phyloP scores from a whole-genome alignment of 495 filamentous ascomycete species.

The Clavariopsis aquatica region DNA sequence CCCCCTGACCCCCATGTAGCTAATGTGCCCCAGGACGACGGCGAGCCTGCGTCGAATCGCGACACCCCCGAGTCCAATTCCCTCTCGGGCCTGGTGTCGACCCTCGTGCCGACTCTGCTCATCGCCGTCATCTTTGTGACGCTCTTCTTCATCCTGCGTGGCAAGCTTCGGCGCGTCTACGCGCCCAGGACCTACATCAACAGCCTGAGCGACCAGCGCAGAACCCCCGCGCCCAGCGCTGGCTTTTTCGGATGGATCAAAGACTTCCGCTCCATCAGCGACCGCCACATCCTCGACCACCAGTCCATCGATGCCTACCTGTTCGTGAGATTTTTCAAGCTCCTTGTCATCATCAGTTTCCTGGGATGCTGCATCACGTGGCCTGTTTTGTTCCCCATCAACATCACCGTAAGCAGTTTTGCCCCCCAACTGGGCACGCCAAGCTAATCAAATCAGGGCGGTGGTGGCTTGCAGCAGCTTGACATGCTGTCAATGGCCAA shows the following conservation, averaged over 20 bases:
- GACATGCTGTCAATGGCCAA: slow-evolving; percentile 80
- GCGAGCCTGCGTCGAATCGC: slow-evolving; percentile 14
- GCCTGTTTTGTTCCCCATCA: slow-evolving; percentile 51
- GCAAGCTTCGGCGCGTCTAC: slow-evolving; percentile 73
- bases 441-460: slow-evolving; percentile 41
- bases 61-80: slow-evolving; percentile 48
- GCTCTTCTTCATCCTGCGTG: slow-evolving; percentile 77
- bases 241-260: slow-evolving; percentile 75
- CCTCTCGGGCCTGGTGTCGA: slow-evolving; percentile 63
- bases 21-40: slow-evolving; percentile 19
- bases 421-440: not conserved
- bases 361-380: slow-evolving; percentile 49
- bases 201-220: slow-evolving; percentile 60
- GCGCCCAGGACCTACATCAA: slow-evolving; percentile 86
- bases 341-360: slow-evolving; percentile 45
- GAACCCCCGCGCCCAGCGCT: slow-evolving; percentile 58
- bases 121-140: slow-evolving; percentile 63
- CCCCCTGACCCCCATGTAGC: no score
- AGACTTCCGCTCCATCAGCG: slow-evolving; percentile 74
- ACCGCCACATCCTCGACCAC: slow-evolving; percentile 82
- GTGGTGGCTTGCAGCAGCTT: slow-evolving; percentile 61
- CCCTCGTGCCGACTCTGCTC: slow-evolving; percentile 68
- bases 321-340: slow-evolving; percentile 49
- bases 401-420: slow-evolving; percentile 39
- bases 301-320: slow-evolving; percentile 74